Percentiles rank a stretch among this genome's conserved stretches.
Conservation (phyloP, 441 rosid species). For the Pelargonium exstipulatum region DNA sequence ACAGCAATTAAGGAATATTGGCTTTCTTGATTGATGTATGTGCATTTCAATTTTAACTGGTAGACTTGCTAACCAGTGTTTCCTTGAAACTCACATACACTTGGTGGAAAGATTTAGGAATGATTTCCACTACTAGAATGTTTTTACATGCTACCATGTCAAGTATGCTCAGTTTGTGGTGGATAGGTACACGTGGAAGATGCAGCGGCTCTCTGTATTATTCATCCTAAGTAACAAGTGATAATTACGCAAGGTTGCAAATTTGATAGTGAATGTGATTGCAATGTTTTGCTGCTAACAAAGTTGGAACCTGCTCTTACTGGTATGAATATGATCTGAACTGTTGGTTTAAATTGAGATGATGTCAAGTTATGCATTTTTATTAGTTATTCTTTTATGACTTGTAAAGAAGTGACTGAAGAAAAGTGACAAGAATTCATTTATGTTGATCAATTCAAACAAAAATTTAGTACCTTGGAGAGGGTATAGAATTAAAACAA, state of each 20-base stretch:
- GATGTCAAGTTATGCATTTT: not conserved
- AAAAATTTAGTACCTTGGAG: not conserved
- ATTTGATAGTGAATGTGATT: not conserved
- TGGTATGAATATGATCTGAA: not conserved
- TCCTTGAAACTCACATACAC: too few species aligned
- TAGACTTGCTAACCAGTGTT: too few species aligned
- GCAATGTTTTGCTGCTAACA: not conserved
- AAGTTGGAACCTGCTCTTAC: not conserved
- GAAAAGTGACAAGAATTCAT: not conserved
- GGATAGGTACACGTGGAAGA: not conserved
- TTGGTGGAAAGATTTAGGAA: too few species aligned
- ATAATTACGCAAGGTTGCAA: not conserved
- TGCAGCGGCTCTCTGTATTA: not conserved
- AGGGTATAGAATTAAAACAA: conserved; percentile 7
- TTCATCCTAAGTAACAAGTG: not conserved
- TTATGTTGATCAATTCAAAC: conserved; percentile 1
- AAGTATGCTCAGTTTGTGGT: too few species aligned
- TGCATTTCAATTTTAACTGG: too few species aligned
- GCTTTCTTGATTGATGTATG: too few species aligned
- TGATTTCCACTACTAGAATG: too few species aligned
- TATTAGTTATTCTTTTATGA: not conserved
- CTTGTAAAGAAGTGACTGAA: not conserved
- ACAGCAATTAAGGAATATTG: too few species aligned
- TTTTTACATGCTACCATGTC: too few species aligned
- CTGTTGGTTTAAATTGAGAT: not conserved